phyloP scores from a whole-genome alignment of 768 basidiomycete species.

The Trametes cingulata region DNA sequence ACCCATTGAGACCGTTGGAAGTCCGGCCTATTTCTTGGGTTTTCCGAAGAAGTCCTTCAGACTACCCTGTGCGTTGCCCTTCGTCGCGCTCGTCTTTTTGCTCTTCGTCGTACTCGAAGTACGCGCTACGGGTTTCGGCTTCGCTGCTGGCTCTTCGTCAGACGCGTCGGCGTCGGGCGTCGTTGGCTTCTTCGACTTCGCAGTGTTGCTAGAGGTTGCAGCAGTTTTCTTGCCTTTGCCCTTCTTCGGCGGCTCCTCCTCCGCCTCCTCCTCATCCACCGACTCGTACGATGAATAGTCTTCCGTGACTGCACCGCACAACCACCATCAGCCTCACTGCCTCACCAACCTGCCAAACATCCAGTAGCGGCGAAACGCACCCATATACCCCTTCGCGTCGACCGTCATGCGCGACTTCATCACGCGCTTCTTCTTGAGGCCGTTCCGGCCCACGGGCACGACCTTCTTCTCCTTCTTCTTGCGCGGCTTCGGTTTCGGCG shows the following conservation, averaged over 20 bases:
- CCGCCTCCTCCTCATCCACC: slow-evolving; percentile 58
- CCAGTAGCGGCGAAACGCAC: slow-evolving; percentile 40
- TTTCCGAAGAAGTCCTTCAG: slow-evolving; percentile 30
- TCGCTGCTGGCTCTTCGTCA: slow-evolving; percentile 9
- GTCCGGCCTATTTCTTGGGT: slow-evolving; percentile 25
- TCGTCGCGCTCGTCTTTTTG: slow-evolving; percentile 19
- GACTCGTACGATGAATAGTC: slow-evolving; percentile 85
- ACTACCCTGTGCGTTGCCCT: slow-evolving; percentile 21
- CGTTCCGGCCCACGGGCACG: slow-evolving; percentile 76
- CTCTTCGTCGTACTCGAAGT: slow-evolving; percentile 9
- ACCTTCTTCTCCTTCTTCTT: slow-evolving; percentile 52
- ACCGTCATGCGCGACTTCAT: slow-evolving; percentile 54
- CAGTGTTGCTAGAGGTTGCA: not conserved
- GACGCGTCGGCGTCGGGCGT: not conserved
- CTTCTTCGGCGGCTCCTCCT: slow-evolving; percentile 32
- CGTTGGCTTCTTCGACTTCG: slow-evolving; percentile 12
- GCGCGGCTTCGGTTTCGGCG: slow-evolving; percentile 34
- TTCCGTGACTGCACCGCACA: slow-evolving; percentile 62
- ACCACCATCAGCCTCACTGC: not conserved
- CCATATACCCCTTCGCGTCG: slow-evolving; percentile 73
- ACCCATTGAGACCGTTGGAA: not conserved
- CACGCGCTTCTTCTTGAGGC: slow-evolving; percentile 71
- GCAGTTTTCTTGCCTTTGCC: slow-evolving; percentile 13
- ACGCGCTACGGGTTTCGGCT: slow-evolving; percentile 17
- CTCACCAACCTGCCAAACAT: not conserved